phyloP scores from a whole-genome alignment of 225 moss, liverwort and hornwort species.

The Asterella californica region DNA sequence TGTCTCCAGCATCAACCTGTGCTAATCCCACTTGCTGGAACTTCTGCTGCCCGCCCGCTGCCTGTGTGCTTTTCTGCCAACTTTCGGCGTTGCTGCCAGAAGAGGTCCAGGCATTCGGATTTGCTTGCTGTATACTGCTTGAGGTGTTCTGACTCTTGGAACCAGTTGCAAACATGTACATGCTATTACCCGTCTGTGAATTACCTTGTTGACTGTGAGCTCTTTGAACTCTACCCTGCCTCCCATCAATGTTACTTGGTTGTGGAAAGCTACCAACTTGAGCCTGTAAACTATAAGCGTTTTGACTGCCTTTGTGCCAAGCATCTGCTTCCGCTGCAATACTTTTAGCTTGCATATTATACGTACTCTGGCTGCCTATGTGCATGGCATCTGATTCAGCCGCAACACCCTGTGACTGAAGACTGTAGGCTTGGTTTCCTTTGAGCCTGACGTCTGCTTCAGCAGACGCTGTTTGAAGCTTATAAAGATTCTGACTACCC shows the following conservation, averaged over 20 bases:
- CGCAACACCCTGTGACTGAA: slow-evolving; percentile 22
- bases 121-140: slow-evolving; percentile 23
- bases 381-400: slow-evolving; percentile 34
- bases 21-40: slow-evolving; percentile 30
- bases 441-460: slow-evolving; percentile 27
- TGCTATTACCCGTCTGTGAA: slow-evolving; percentile 26
- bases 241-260: slow-evolving; percentile 30
- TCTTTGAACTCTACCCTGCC: slow-evolving; percentile 30
- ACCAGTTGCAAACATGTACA: slow-evolving; percentile 32
- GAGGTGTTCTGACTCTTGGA: slow-evolving; percentile 28
- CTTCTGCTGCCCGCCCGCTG: slow-evolving; percentile 12
- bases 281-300: slow-evolving; percentile 27
- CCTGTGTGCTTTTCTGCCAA: slow-evolving; percentile 32
- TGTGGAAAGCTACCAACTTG: slow-evolving; percentile 33
- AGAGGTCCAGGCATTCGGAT: slow-evolving; percentile 29
- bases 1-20: slow-evolving; percentile 30
- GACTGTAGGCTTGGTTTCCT: slow-evolving; percentile 26
- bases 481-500: slow-evolving; percentile 25
- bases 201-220: slow-evolving; percentile 26
- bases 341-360: slow-evolving; percentile 25
- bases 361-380: slow-evolving; percentile 26
- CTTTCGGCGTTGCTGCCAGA: slow-evolving; percentile 28
- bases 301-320: slow-evolving; percentile 27
- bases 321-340: slow-evolving; percentile 29
- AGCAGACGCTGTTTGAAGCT: slow-evolving; percentile 24